Conservation (phyloP, 371 early-diverging fungal genomes). For the Basidiobolus meristosporus region DNA sequence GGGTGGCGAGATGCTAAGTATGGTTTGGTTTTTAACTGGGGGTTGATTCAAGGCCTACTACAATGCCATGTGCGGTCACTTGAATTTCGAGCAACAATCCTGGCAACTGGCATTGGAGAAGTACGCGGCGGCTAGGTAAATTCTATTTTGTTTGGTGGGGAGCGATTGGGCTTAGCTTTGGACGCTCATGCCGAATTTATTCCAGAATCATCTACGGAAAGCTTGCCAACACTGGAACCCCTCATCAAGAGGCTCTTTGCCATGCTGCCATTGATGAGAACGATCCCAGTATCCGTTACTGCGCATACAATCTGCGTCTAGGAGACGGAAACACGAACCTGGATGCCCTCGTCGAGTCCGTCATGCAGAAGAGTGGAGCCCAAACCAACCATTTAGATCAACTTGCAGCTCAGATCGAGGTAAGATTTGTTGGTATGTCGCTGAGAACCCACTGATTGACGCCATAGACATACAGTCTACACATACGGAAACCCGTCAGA, state of each 20-base stretch:
- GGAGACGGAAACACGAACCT: too few species aligned
- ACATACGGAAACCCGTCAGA: constrained; percentile 13
- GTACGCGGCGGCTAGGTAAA: constrained; percentile 34
- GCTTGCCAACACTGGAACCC: constrained; percentile 22
- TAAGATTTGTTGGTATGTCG: too few species aligned
- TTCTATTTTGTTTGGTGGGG: neutral
- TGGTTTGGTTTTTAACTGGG: neutral
- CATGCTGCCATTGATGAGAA: constrained; percentile 52
- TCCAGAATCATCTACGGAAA: constrained; percentile 42
- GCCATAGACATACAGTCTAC: too few species aligned
- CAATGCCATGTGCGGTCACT: constrained; percentile 36
- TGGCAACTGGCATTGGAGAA: constrained; percentile 47
- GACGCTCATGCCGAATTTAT: neutral
- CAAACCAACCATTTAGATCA: too few species aligned
- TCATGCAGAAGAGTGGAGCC: too few species aligned
- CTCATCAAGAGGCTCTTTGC: constrained; percentile 41
- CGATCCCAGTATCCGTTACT: constrained; percentile 65
- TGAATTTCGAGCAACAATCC: constrained; percentile 38
- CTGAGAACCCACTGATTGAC: too few species aligned
- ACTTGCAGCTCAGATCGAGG: too few species aligned
- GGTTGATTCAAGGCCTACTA: constrained; percentile 40
- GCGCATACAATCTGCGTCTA: constrained; percentile 47
- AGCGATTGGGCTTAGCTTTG: neutral
- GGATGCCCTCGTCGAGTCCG: too few species aligned
- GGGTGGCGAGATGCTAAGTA: too few species aligned